A percentile compares a stretch with the other conserved stretches of the same genome.
These are phyloP conservation scores for Aspergillus vadensis DNA, from an alignment of 2,329 filamentous ascomycete genomes.

Conservation along the genomic window DNA sequence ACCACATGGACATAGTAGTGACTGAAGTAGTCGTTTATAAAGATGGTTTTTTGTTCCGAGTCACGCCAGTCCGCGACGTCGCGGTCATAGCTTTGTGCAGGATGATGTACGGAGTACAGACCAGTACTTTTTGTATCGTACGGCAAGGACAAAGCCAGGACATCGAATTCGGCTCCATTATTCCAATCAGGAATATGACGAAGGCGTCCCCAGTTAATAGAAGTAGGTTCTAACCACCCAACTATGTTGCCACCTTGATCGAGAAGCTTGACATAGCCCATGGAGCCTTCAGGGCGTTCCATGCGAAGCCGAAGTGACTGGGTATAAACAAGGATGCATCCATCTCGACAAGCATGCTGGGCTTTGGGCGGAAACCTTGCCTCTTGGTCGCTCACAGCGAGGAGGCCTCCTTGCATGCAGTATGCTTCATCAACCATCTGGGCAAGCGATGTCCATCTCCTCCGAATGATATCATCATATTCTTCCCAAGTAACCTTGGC, in stretches of 20 bases:
- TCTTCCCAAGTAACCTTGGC: too few relatives aligned
- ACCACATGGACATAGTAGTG: too few relatives aligned
- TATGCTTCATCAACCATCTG: not conserved
- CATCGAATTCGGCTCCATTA: not conserved
- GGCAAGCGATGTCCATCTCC: not conserved
- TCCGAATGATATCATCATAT: too few relatives aligned
- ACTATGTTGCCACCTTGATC: not conserved
- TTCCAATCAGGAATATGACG: not conserved
- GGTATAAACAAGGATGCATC: not conserved
- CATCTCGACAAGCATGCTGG: not conserved
- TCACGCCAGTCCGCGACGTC: not conserved
- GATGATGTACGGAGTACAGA: not conserved
- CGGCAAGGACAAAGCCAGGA: not conserved
- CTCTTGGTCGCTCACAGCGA: not conserved
- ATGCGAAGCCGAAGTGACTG: not conserved
- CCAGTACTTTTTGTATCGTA: fast-evolving
- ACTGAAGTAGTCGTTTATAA: not conserved
- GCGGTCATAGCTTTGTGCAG: not conserved
- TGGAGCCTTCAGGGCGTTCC: not conserved
- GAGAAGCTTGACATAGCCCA: not conserved
- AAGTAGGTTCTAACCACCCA: not conserved
- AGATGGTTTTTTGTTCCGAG: not conserved
- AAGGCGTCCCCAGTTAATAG: not conserved
- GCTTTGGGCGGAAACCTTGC: not conserved
- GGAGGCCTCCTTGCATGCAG: not conserved